Percentiles rank a stretch among this genome's conserved stretches.
Evolutionary conservation across 1,139 yeast genomes (phyloP).

Genomic region (Blastobotrys persicus): DNA sequence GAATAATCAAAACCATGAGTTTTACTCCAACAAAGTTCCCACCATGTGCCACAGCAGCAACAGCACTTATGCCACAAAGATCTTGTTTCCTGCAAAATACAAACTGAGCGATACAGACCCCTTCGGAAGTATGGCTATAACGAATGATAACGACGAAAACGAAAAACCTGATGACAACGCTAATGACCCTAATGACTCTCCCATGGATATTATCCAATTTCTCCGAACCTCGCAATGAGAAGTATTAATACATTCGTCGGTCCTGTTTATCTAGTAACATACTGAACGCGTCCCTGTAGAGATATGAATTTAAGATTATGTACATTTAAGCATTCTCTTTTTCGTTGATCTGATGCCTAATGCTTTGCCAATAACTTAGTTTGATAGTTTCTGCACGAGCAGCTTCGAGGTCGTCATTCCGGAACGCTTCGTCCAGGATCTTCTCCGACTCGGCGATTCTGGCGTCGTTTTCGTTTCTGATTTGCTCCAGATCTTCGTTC

Average conservation of each 20-base stretch:
- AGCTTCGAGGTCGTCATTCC: slow-evolving; percentile 45
- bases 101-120: slow-evolving; percentile 4
- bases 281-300: no score
- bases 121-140: not conserved
- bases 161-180: slow-evolving; percentile 5
- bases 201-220: slow-evolving; percentile 13
- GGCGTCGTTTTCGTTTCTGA: slow-evolving; percentile 54
- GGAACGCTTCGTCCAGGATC: slow-evolving; percentile 41
- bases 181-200: slow-evolving; percentile 10
- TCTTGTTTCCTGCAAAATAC: not conserved
- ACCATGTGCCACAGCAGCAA: not conserved
- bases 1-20: not conserved
- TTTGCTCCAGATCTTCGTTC: slow-evolving; percentile 54
- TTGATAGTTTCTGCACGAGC: slow-evolving; percentile 68
- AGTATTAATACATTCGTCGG: slow-evolving; percentile 5
- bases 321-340: slow-evolving; percentile 27
- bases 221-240: slow-evolving; percentile 1
- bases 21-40: not conserved
- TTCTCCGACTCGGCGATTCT: slow-evolving; percentile 48
- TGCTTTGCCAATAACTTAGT: slow-evolving; percentile 81
- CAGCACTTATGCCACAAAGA: not conserved
- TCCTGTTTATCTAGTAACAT: no score
- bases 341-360: slow-evolving; percentile 68
- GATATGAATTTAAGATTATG: slow-evolving; percentile 1
- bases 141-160: not conserved